phyloP scores from a whole-genome alignment of 495 filamentous ascomycete genomes.

The Penicillium psychrofluorescens region DNA sequence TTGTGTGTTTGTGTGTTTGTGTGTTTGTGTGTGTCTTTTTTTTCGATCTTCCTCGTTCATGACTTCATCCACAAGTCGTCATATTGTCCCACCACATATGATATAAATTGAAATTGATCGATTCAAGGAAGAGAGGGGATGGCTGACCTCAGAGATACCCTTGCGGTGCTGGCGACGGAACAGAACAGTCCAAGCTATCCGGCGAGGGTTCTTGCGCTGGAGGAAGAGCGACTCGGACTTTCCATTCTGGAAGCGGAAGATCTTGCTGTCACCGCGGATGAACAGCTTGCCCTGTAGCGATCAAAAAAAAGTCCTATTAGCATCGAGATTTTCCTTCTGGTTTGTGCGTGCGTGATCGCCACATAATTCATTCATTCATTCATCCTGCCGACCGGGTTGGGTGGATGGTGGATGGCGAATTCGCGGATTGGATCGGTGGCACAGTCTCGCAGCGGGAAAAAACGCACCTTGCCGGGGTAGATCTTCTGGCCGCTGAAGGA shows the following conservation, averaged over 20 bases:
- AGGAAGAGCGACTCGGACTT: slow-evolving; percentile 99
- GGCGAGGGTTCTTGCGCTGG: slow-evolving; percentile 99
- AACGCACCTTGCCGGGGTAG: slow-evolving; percentile 96
- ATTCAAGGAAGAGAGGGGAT: slow-evolving; percentile 9
- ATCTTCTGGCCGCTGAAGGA: slow-evolving; percentile 96
- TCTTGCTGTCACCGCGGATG: slow-evolving; percentile 98
- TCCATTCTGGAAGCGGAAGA: slow-evolving; percentile 99
- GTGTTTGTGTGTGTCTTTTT: not conserved
- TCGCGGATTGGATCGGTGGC: too few relatives aligned
- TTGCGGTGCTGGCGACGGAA: slow-evolving; percentile 99
- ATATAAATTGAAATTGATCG: too few relatives aligned
- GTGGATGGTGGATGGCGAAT: too few relatives aligned
- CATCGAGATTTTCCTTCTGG: too few relatives aligned
- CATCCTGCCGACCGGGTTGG: too few relatives aligned
- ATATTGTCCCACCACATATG: slow-evolving; percentile 5
- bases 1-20: too few relatives aligned
- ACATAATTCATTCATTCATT: too few relatives aligned
- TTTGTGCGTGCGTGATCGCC: too few relatives aligned
- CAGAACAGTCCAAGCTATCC: slow-evolving; percentile 96
- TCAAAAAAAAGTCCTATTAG: slow-evolving; percentile 8
- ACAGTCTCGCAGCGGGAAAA: not conserved
- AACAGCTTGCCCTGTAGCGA: slow-evolving; percentile 86
- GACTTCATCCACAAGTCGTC: slow-evolving; percentile 8
- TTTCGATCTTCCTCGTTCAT: slow-evolving; percentile 13
- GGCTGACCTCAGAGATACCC: slow-evolving; percentile 98